A percentile compares a stretch with the other conserved stretches of the same genome.
phyloP scores from a whole-genome alignment of 495 filamentous ascomycete species.

The Cetradonia linearis region DNA sequence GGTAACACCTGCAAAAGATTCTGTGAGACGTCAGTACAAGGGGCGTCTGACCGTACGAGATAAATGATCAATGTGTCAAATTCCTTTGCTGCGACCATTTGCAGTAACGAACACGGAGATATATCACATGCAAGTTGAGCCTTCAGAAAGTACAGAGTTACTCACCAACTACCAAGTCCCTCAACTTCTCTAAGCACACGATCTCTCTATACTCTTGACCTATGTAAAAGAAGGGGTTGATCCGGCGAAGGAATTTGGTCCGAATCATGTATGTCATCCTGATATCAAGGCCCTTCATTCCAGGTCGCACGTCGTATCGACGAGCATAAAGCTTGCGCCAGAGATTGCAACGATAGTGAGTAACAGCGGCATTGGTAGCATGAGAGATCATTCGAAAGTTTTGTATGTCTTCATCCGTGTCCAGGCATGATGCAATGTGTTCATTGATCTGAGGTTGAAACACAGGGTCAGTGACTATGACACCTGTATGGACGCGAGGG shows the following conservation, averaged over 20 bases:
- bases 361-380: constrained; percentile 19
- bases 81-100: neutral
- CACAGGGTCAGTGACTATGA: neutral
- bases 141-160: neutral
- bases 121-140: neutral
- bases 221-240: constrained; percentile 1
- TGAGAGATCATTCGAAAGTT: constrained; percentile 29
- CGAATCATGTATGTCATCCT: constrained; percentile 25
- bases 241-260: constrained; percentile 4
- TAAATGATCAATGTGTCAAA: neutral
- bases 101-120: neutral
- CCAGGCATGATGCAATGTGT: constrained; percentile 31
- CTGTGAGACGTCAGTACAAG: constrained; percentile 8
- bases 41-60: neutral
- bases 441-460: constrained; percentile 31
- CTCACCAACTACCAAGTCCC: constrained; percentile 24
- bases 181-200: constrained; percentile 18
- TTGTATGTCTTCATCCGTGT: constrained; percentile 29
- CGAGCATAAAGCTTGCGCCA: constrained; percentile 32
- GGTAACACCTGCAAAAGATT: constrained; percentile 14
- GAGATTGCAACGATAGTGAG: constrained; percentile 21
- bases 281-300: constrained; percentile 24
- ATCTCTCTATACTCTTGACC: constrained; percentile 13
- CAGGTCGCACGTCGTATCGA: constrained; percentile 30
- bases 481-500: neutral